Conservation (phyloP, 805 yeast species). For the Lachancea cidri region DNA sequence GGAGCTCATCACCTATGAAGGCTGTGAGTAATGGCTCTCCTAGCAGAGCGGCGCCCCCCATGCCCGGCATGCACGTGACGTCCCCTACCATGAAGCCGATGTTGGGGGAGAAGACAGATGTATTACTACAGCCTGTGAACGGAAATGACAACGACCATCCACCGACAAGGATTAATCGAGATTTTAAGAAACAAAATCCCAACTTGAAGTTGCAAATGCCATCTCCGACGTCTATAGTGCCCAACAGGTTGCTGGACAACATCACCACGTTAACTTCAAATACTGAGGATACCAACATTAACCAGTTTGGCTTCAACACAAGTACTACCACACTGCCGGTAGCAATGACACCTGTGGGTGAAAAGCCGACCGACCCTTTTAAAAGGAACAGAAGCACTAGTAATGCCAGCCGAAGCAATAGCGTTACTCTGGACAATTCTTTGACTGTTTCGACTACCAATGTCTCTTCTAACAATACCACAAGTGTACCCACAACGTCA, state of each 20-base stretch:
- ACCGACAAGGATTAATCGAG: constrained; percentile 27
- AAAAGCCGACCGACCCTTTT: constrained; percentile 34
- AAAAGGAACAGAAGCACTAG: constrained; percentile 11
- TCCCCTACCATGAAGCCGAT: constrained; percentile 40
- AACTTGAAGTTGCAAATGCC: constrained; percentile 72
- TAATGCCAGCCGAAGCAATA: constrained; percentile 6
- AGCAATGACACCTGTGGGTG: constrained; percentile 80
- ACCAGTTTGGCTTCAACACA: constrained; percentile 65
- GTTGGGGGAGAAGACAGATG: constrained; percentile 21
- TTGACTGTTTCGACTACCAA: not conserved
- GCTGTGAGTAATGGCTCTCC: constrained; percentile 3
- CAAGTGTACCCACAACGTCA: not conserved
- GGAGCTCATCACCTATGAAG: constrained; percentile 6
- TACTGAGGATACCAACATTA: constrained; percentile 36
- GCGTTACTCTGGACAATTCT: constrained; percentile 7
- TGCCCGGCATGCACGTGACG: constrained; percentile 12
- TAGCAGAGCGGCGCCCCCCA: constrained; percentile 1
- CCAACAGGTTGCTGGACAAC: constrained; percentile 24
- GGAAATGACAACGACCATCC: constrained; percentile 11
- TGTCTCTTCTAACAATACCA: not conserved
- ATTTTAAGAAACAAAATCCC: constrained; percentile 43
- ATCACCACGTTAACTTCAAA: constrained; percentile 2
- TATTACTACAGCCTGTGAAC: constrained; percentile 33
- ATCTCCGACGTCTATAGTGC: constrained; percentile 47
- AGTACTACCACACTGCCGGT: constrained; percentile 47